phyloP scores from a whole-genome alignment of 768 basidiomycete genomes.

The Tricholoma matsutake region DNA sequence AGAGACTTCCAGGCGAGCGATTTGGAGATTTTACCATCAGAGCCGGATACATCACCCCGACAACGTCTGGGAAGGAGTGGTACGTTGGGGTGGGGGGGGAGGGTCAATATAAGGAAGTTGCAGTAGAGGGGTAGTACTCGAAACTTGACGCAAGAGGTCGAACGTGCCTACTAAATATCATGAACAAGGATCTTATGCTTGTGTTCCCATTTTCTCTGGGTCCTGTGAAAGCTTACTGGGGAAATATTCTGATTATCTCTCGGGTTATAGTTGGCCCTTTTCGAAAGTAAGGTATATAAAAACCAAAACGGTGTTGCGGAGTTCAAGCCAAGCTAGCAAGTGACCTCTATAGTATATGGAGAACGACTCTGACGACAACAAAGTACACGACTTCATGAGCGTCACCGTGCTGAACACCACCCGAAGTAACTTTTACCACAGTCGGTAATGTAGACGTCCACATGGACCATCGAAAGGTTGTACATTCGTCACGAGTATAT shows the following conservation, averaged over 20 bases:
- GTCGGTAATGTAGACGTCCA: not conserved
- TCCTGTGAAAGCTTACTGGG: no score
- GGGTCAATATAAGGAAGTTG: conserved; percentile 46
- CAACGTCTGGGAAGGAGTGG: conserved; percentile 81
- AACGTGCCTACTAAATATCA: no score
- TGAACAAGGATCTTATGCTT: no score
- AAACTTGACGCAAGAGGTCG: not conserved
- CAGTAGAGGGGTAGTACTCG: conserved; percentile 6
- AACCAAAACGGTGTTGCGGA: no score
- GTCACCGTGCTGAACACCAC: not conserved
- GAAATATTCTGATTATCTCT: no score
- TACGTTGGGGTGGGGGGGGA: conserved; percentile 85
- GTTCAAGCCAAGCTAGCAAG: no score
- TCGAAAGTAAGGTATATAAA: no score
- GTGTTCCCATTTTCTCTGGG: no score
- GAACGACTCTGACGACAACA: no score
- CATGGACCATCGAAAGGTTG: not conserved
- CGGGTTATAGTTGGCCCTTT: no score
- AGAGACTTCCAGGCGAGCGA: conserved; percentile 81
- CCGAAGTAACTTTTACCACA: not conserved
- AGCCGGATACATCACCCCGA: conserved; percentile 85
- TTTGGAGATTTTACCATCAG: conserved; percentile 97
- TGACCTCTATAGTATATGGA: no score
- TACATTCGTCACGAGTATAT: not conserved
- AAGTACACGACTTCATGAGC: not conserved